These are phyloP conservation scores for Schwanniomyces polymorphus DNA, from an alignment of 805 yeast genomes.

Conservation along the genomic window DNA sequence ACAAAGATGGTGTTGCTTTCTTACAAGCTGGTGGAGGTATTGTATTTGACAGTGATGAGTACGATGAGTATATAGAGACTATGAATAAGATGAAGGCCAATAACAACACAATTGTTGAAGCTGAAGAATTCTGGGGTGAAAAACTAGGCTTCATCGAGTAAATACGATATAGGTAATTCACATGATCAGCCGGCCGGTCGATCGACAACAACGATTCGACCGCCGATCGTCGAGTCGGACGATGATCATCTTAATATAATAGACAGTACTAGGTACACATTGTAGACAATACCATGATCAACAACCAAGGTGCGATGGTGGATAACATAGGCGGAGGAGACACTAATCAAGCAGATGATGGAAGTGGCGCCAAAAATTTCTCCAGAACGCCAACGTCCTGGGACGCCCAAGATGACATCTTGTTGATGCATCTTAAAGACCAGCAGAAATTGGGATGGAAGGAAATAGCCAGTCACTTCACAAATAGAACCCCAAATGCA, in stretches of 20 bases:
- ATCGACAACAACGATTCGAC: neutral
- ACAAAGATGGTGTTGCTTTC: conserved; percentile 85
- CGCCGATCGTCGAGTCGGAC: conserved; percentile 1
- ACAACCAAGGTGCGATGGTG: neutral
- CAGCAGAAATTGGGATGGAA: conserved; percentile 49
- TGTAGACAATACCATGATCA: neutral
- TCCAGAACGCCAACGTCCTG: conserved; percentile 47
- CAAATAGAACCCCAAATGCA: conserved; percentile 47
- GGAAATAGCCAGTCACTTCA: conserved; percentile 44
- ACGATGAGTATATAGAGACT: conserved; percentile 93
- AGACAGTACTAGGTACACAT: neutral
- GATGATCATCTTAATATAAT: conserved; percentile 2
- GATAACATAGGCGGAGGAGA: neutral
- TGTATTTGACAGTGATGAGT: conserved; percentile 91
- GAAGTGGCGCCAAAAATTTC: conserved; percentile 20
- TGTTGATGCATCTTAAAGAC: conserved; percentile 47
- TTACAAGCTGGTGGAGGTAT: conserved; percentile 99
- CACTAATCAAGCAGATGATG: neutral
- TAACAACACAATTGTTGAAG: conserved; percentile 85
- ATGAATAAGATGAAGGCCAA: conserved; percentile 97
- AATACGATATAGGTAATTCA: neutral
- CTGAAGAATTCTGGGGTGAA: conserved; percentile 75
- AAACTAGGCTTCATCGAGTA: conserved; percentile 26
- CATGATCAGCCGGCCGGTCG: neutral
- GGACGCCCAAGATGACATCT: conserved; percentile 48